A percentile compares a stretch with the other conserved stretches of the same genome.
Evolutionary conservation across 768 basidiomycete species (phyloP).

Genomic region (Boletus vermiculosoides): DNA sequence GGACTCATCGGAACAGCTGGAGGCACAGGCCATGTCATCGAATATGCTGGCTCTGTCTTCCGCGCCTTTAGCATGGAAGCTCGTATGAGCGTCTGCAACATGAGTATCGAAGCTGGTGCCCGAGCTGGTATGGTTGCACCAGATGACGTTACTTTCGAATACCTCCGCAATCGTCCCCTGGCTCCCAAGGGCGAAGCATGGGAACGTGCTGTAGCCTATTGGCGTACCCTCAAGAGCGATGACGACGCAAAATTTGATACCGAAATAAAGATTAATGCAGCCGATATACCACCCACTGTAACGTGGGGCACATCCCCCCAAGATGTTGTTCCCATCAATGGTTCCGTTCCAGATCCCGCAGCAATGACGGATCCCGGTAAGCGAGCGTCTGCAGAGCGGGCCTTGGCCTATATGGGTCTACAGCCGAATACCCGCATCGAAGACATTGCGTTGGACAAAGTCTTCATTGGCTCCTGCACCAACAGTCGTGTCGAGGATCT

Average conservation of each 20-base stretch:
- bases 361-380: slow-evolving; percentile 62
- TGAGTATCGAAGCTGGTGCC: slow-evolving; percentile 94
- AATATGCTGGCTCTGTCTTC: slow-evolving; percentile 88
- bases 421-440: slow-evolving; percentile 75
- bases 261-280: slow-evolving; percentile 75
- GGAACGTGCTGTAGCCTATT: slow-evolving; percentile 84
- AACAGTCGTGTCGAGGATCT: slow-evolving; percentile 94
- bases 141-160: slow-evolving; percentile 82
- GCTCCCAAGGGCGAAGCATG: slow-evolving; percentile 82
- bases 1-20: slow-evolving; percentile 92
- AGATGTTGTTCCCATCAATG: slow-evolving; percentile 82
- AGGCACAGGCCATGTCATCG: slow-evolving; percentile 88
- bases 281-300: slow-evolving; percentile 85
- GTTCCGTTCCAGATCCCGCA: slow-evolving; percentile 73
- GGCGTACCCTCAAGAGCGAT: slow-evolving; percentile 77
- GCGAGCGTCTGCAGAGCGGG: slow-evolving; percentile 68
- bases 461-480: slow-evolving; percentile 94
- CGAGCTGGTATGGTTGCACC: slow-evolving; percentile 92
- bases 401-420: slow-evolving; percentile 87
- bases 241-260: slow-evolving; percentile 82
- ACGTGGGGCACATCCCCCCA: slow-evolving; percentile 95
- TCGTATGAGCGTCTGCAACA: slow-evolving; percentile 89
- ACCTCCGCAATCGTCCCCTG: slow-evolving; percentile 78
- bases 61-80: slow-evolving; percentile 87
- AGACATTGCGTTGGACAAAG: slow-evolving; percentile 78